Conservation (phyloP, 495 filamentous ascomycete species). For the Neurospora sp. region DNA sequence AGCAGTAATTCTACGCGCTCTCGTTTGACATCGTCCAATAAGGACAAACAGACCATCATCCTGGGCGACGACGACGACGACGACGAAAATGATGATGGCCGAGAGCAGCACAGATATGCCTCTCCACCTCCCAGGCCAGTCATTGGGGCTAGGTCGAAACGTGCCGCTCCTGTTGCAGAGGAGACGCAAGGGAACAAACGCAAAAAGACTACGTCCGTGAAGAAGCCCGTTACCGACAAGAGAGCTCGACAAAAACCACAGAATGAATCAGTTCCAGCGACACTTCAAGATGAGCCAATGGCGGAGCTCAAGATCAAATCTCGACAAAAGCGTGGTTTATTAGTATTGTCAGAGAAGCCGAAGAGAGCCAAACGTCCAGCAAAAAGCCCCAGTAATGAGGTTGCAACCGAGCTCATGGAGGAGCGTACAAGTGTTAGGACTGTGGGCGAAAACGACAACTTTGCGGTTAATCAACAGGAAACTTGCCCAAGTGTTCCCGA, state of each 20-base stretch:
- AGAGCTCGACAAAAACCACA: neutral
- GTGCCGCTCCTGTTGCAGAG: neutral
- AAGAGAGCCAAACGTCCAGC: neutral
- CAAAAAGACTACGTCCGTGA: neutral
- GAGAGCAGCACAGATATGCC: neutral
- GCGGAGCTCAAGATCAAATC: constrained; percentile 32
- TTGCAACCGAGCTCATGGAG: neutral
- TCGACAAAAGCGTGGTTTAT: constrained; percentile 31
- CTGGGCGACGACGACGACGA: constrained; percentile 13
- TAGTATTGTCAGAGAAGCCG: constrained; percentile 25
- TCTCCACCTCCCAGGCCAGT: neutral
- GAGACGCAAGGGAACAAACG: neutral
- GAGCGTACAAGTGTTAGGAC: neutral
- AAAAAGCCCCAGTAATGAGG: neutral
- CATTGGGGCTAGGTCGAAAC: neutral
- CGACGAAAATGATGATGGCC: too few species aligned
- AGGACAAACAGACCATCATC: constrained; percentile 2
- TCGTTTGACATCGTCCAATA: neutral
- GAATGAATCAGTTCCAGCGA: neutral
- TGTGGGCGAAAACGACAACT: neutral
- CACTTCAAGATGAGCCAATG: constrained; percentile 17
- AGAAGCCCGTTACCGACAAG: neutral
- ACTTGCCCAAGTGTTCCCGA: neutral
- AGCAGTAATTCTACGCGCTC: neutral
- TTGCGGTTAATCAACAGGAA: neutral